phyloP scores from a whole-genome alignment of 1,284 basidiomycete genomes.

The Ganoderma leucocontextum region DNA sequence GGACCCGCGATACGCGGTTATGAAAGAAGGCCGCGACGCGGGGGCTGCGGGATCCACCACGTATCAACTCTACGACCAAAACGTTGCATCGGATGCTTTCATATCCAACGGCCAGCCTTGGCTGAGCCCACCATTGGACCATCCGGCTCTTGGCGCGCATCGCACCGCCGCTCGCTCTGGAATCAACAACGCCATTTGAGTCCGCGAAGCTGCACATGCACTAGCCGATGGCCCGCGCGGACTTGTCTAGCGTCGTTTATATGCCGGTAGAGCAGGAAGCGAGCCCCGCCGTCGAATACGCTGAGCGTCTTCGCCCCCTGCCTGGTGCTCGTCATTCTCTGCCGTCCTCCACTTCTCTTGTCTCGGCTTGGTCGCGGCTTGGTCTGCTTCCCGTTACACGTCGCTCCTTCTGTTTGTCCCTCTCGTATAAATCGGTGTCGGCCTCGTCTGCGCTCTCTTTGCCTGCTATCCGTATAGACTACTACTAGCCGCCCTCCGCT shows the following conservation, averaged over 20 bases:
- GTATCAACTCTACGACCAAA: not conserved
- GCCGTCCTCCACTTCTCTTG: constrained; percentile 5
- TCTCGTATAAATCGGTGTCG: constrained; percentile 16
- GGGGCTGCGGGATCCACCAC: constrained; percentile 1
- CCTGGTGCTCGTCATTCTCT: constrained; percentile 23
- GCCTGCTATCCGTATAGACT: not conserved
- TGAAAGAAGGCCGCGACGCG: not conserved
- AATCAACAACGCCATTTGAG: not conserved
- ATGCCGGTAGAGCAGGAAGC: constrained; percentile 6
- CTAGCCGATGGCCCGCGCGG: constrained; percentile 15
- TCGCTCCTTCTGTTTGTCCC: constrained; percentile 13
- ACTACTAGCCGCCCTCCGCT: not conserved
- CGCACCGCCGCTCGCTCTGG: constrained; percentile 10
- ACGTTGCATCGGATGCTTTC: not conserved
- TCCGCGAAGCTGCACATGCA: constrained; percentile 1
- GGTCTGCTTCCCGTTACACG: constrained; percentile 8
- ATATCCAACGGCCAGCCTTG: constrained; percentile 12
- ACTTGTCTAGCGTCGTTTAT: constrained; percentile 19
- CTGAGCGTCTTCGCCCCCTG: constrained; percentile 30
- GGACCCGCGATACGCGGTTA: not conserved
- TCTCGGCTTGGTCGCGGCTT: constrained; percentile 27
- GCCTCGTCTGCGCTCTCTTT: not conserved
- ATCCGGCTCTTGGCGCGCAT: constrained; percentile 16
- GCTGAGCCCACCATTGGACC: constrained; percentile 17
- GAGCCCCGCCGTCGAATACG: constrained; percentile 25